Base-by-base conservation (phyloP, 1,284 basidiomycete genomes). In the Athelia sp. region DNA sequence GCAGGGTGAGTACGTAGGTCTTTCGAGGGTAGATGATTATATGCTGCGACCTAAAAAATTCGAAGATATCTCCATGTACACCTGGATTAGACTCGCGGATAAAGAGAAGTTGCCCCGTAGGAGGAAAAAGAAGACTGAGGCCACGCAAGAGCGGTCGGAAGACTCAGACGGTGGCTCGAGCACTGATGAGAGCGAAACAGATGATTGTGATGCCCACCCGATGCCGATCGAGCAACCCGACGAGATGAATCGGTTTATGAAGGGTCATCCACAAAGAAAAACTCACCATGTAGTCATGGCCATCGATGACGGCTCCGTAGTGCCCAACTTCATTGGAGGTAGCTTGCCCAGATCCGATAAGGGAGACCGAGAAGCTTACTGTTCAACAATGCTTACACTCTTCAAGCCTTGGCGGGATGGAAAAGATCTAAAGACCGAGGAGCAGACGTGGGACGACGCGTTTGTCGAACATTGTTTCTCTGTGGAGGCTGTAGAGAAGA, bases 311-410 rank as follows among this genome's bases (percentile, higher is more conserved):
- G 8, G n/a, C 10, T 10, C 8, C 47, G n/a, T n/a, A n/a, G n/a
- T 56, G 19, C 40, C 64, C 1, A 64, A 63, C 44, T 66, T 68
- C 54, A 24, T 65, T 4, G 67, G 66, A 9, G 55, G 49, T 2
- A 47, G 46, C 3, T 45, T 68, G 15, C 69, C 68, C 9, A 32
- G 67, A 8, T 21, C 40, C 11, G 66, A 69, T 55, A 24, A 50
- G 44, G 67, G 64, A 11, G 60, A 69, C 46, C 35, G 56, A 15
- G 62, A 69, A 42, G 58, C 59, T 34, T 70, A 68, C 42, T 66
- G 63, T 52, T 18, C 34, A 2, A 58, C 59, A 3, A 68, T 68
- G 66, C 44, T 68, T 0, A 60, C 59, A 3, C 49, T 69, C 0
- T 69, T 68, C 35, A 58, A 55, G 34, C 63, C 62, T 4, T 70